Base-by-base conservation (phyloP, 1,139 yeast species). In the Ogataea hybrid region DNA sequence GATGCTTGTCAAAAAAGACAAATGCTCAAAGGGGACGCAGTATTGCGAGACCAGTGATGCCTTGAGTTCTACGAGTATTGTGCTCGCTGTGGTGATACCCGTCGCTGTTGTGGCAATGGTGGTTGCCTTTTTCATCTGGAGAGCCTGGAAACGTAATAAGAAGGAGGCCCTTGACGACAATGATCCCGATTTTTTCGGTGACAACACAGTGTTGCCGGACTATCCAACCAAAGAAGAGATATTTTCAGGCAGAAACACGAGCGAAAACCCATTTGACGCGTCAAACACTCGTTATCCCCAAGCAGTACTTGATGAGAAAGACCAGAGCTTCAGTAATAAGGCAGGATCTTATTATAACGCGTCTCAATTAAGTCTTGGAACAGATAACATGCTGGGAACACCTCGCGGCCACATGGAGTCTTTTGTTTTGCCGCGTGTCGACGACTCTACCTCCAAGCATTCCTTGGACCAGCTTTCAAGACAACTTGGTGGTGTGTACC, bases 101-200 rank as follows among this genome's bases (percentile, higher is more conserved):
- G 75, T 75, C 8, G 75, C 70, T 5, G 71, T 79, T 5, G 74
- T 81, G 33, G 51, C 67, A 3, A 25, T 68, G 2, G 69, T 77
- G 9, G 63, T 84, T 34, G 74, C 76, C 1, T 68, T 60, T 46
- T 75, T 83, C 47, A 60, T 80, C 28, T 69, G 64, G 54, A 71
- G 75, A 50, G 77, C 77, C 30, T 83, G 81, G 57, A 68, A 76
- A 46, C 79, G 77, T 55, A 78, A 77, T 47, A 81, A 77, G 58
- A 76, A 73, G 54, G 67, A 61, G 49, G 77, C 79, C 49, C 63
- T 71, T 39, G 69, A 75, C 61, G 89, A 82, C 52, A 75, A 79
- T 50, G 90, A 84, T 61, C 90, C 92, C 2, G 90, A 84, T 56
- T 84, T 84, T 57, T 84, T 81, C 54, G 89, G 87, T 23, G 90